Percentiles rank a stretch among this genome's conserved stretches.
phyloP scores from a whole-genome alignment of 441 rosid genomes.

The Aleurites moluccanus region DNA sequence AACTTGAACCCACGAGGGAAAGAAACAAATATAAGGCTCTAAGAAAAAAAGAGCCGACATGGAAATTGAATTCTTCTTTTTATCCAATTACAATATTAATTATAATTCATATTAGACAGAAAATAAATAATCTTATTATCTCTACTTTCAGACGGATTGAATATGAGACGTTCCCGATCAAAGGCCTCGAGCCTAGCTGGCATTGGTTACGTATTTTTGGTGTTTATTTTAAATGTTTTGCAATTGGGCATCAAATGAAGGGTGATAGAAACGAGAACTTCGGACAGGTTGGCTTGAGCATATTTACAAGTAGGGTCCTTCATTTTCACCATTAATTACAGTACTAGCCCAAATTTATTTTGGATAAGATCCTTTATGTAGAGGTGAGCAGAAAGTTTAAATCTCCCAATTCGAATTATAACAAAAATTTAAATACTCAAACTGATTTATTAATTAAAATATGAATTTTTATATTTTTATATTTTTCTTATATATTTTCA shows the following conservation, averaged over 20 bases:
- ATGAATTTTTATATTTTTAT: too few species aligned
- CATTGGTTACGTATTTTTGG: too few species aligned
- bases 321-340: background rate
- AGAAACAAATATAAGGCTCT: background rate
- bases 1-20: background rate
- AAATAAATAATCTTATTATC: too few species aligned
- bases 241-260: background rate
- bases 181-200: too few species aligned
- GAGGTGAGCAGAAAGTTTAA: too few species aligned
- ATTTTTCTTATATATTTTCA: too few species aligned
- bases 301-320: background rate
- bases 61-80: background rate
- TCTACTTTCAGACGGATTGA: too few species aligned
- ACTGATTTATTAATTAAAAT: too few species aligned
- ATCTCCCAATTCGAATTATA: too few species aligned
- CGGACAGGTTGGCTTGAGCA: conserved; percentile 15
- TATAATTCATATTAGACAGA: too few species aligned
- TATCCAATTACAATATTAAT: background rate
- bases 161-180: too few species aligned
- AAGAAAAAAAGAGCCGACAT: background rate
- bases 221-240: background rate
- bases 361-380: background rate
- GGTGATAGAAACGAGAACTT: background rate
- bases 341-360: background rate
- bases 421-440: too few species aligned